A percentile compares a stretch with the other conserved stretches of the same genome.
Evolutionary conservation across 352 stramenopile species (phyloP).

Genomic region (Pythium vanterpoolii): DNA sequence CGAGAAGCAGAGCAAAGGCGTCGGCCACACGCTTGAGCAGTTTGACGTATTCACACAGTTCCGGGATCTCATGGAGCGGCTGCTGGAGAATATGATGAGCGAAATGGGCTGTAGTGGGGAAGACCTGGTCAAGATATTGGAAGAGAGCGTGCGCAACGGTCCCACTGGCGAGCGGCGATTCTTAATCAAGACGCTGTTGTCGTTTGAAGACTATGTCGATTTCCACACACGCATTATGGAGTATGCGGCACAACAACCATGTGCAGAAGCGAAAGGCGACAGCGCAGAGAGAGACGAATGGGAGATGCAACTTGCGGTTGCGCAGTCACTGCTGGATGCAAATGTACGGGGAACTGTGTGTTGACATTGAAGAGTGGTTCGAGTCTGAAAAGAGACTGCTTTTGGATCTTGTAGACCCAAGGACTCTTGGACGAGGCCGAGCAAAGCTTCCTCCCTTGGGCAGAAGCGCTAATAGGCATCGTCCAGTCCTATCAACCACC

Average conservation of each 20-base stretch:
- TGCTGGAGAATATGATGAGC: constrained; percentile 53
- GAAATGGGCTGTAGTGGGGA: constrained; percentile 61
- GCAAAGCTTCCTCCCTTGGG: constrained; percentile 56
- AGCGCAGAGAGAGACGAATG: constrained; percentile 32
- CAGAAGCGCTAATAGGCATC: constrained; percentile 59
- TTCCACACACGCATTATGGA: constrained; percentile 58
- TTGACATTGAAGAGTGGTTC: neutral
- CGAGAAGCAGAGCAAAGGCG: constrained; percentile 27
- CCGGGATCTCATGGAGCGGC: constrained; percentile 60
- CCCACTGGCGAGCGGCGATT: constrained; percentile 47
- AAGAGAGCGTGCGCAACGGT: constrained; percentile 32
- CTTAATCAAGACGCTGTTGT: constrained; percentile 65
- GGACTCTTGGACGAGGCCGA: constrained; percentile 55
- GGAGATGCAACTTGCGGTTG: constrained; percentile 66
- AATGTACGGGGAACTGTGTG: constrained; percentile 26
- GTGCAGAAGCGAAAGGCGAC: neutral
- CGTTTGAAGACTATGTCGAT: constrained; percentile 62
- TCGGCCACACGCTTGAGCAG: constrained; percentile 48
- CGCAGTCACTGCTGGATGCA: constrained; percentile 60
- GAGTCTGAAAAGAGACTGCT: neutral
- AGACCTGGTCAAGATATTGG: constrained; percentile 47
- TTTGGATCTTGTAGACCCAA: constrained; percentile 21
- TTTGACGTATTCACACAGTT: constrained; percentile 69
- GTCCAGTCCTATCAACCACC: constrained; percentile 14
- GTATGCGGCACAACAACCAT: constrained; percentile 36